Percentiles rank a stretch among this genome's conserved stretches.
These are phyloP conservation scores for Fraxinus baroniana DNA, from an alignment of 305 asterid genomes.

Conservation along the genomic window DNA sequence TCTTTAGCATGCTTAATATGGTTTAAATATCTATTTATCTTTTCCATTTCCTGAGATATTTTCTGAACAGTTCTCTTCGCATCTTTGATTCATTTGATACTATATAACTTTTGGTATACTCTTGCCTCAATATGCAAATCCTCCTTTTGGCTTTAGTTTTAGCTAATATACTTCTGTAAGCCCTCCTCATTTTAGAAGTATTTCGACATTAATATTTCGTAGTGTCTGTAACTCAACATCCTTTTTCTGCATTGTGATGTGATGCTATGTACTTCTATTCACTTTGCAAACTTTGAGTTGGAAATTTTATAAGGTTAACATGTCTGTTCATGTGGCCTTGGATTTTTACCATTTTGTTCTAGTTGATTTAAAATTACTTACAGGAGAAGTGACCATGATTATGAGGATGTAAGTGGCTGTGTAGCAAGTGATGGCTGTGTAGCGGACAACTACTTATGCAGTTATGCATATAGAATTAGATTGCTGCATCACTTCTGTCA, in stretches of 20 bases:
- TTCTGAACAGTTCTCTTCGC: background rate
- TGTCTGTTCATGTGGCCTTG: background rate
- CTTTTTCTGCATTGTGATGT: background rate
- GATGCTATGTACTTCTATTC: background rate
- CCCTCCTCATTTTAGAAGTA: background rate
- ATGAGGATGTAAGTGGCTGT: background rate
- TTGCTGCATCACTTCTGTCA: background rate
- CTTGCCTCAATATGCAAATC: background rate
- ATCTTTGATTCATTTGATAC: background rate
- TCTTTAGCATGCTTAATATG: background rate
- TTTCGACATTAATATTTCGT: background rate
- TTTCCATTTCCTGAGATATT: background rate
- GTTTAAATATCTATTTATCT: background rate
- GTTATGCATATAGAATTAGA: background rate
- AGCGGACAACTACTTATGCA: background rate
- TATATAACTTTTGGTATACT: background rate
- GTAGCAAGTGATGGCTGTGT: background rate
- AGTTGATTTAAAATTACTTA: background rate
- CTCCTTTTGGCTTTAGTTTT: background rate
- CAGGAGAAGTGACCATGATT: background rate
- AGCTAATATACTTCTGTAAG: background rate
- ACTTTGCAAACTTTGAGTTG: background rate
- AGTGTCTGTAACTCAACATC: background rate
- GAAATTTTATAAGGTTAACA: background rate
- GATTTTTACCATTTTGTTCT: background rate